Percentiles rank a stretch among this genome's conserved stretches.
Evolutionary conservation across 257 asterid species (phyloP).

Genomic region (Primulina huaijiensis): DNA sequence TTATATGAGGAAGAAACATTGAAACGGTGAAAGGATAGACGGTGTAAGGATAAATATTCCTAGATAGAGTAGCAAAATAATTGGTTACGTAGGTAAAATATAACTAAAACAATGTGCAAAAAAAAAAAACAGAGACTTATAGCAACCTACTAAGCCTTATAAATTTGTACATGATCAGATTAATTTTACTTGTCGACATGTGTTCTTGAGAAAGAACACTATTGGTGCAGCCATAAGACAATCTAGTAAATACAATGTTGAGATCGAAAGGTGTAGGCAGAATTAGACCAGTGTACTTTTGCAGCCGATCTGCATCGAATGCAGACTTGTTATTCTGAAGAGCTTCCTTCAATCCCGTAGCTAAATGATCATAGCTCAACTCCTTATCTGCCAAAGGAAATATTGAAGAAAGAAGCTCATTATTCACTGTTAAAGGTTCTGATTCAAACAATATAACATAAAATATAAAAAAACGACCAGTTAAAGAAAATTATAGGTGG

Average conservation of each 20-base stretch:
- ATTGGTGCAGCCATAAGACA: conserved; percentile 2
- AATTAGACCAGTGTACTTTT: conserved; percentile 69
- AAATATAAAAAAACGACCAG: background rate
- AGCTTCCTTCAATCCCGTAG: conserved; percentile 77
- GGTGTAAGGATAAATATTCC: conserved; percentile 1
- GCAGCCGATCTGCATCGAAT: conserved; percentile 86
- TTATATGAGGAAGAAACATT: conserved; percentile 4
- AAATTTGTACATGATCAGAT: background rate
- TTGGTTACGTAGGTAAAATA: background rate
- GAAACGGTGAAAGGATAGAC: conserved; percentile 9
- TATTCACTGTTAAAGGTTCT: conserved; percentile 5
- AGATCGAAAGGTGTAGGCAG: background rate
- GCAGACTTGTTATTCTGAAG: conserved; percentile 78
- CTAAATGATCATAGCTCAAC: conserved; percentile 81
- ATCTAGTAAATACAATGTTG: background rate
- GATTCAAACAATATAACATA: background rate
- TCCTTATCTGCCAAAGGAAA: conserved; percentile 58
- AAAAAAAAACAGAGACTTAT: conserved; percentile 8
- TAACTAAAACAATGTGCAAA: background rate
- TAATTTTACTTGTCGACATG: background rate
- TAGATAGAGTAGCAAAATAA: conserved; percentile 4
- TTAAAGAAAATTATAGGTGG: background rate
- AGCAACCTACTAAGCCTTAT: background rate
- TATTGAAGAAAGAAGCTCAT: background rate
- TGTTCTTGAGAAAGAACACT: conserved; percentile 2